Base-by-base conservation (phyloP, 192 early-diverging fungal species). In the Podila epigama region DNA sequence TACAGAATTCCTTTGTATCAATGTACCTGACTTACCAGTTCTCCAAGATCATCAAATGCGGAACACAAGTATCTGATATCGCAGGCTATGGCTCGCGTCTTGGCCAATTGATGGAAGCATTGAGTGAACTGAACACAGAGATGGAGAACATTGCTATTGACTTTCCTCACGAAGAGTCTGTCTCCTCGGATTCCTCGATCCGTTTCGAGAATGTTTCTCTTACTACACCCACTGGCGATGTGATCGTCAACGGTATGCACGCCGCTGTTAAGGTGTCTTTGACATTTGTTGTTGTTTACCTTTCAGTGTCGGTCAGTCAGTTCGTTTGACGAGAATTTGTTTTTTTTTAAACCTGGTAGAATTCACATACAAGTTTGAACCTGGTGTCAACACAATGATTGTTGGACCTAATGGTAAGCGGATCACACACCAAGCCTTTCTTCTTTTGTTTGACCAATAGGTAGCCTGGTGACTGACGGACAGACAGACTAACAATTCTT, bases 41-140 rank as follows among this genome's bases (percentile, higher is more conserved):
- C 69, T 89, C 89, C 0, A 60, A 70, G 7, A 82, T 96, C 28
- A 90, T 94, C 40, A 82, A 92, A 51, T 88, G 92, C 68, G 79
- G 90, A 2, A 84, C 86, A 37, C 85, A 83, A 64, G 66, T 94
- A 61, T 90, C 94, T 0, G 89, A 95, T 54, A 64, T 96, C 25
- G 91, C 92, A 25, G 95, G 96, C 7, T 96, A 94, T 57, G 87
- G 90, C 1, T 83, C 91, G 13, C 95, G 96, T 80, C 85, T 97
- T 6, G 87, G 80, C 15, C 90, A 95, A 71, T 79, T 97, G 27
- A 84, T 94, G 64, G 93, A 96, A 67, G 86, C 85, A 1, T 52
- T 94, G 20, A 87, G 92, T 28, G 67, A 65, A 0, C 51, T 91
- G 20, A 63, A 84, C n/a, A 79, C 75, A 7, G 79, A 84, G 33